Conservation (phyloP, 2,329 filamentous ascomycete genomes). For the Pleochaeta shiraiana region DNA sequence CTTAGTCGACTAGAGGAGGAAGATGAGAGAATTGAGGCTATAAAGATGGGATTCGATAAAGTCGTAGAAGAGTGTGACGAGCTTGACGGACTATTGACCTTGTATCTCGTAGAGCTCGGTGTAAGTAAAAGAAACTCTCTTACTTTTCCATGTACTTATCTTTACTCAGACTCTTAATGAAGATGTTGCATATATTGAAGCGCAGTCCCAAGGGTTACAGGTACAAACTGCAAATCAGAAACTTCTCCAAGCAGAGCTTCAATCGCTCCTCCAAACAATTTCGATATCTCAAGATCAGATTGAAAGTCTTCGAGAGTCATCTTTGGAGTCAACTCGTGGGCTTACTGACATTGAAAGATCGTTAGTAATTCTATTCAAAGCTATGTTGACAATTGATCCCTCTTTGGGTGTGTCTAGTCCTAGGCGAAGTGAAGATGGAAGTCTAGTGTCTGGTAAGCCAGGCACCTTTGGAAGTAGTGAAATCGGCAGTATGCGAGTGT, state of each 20-base stretch:
- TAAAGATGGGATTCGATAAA: slow-evolving; percentile 67
- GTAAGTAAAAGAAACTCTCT: slow-evolving; percentile 27
- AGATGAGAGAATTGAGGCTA: slow-evolving; percentile 70
- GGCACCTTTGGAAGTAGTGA: slow-evolving; percentile 27
- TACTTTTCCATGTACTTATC: slow-evolving; percentile 7
- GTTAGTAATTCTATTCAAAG: slow-evolving; percentile 67
- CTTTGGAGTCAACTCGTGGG: slow-evolving; percentile 47
- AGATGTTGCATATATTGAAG: slow-evolving; percentile 93
- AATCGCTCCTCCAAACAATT: slow-evolving; percentile 74
- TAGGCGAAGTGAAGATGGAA: slow-evolving; percentile 22
- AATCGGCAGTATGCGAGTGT: slow-evolving; percentile 67
- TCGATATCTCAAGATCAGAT: slow-evolving; percentile 64
- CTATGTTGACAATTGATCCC: slow-evolving; percentile 84
- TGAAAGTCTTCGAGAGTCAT: slow-evolving; percentile 47
- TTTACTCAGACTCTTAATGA: slow-evolving; percentile 59
- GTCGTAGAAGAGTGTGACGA: slow-evolving; percentile 94
- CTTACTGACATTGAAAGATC: slow-evolving; percentile 58
- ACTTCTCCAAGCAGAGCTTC: slow-evolving; percentile 65
- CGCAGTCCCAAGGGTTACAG: slow-evolving; percentile 88
- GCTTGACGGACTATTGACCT: slow-evolving; percentile 75
- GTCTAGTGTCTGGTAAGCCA: slow-evolving; percentile 17
- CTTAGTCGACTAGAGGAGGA: slow-evolving; percentile 65
- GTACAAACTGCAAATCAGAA: slow-evolving; percentile 97
- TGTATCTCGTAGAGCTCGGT: slow-evolving; percentile 87
- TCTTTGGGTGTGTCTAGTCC: slow-evolving; percentile 31